A percentile compares a stretch with the other conserved stretches of the same genome.
These are phyloP conservation scores for Chrysoporthe austroafricana DNA, from an alignment of 2,329 filamentous ascomycete species.

Conservation along the genomic window DNA sequence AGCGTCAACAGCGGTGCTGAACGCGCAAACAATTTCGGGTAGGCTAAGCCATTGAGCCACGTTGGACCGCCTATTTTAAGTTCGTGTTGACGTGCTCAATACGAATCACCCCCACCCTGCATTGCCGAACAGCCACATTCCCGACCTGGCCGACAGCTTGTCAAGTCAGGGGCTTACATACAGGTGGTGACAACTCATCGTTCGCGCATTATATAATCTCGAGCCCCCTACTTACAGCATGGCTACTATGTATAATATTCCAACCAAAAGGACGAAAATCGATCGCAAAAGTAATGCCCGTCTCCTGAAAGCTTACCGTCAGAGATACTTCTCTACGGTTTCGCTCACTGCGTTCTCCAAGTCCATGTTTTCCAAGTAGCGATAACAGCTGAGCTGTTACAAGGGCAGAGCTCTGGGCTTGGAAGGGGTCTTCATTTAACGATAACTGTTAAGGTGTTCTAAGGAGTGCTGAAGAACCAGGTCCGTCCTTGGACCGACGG, in stretches of 20 bases:
- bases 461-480: too few relatives aligned
- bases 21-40: neutral
- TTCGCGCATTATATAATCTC: neutral
- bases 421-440: too few relatives aligned
- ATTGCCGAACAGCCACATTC: neutral
- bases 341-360: too few relatives aligned
- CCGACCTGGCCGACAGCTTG: neutral
- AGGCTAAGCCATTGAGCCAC: neutral
- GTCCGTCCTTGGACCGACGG: too few relatives aligned
- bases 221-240: neutral
- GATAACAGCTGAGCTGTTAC: too few relatives aligned
- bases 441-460: too few relatives aligned
- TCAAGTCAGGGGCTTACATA: neutral
- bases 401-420: too few relatives aligned
- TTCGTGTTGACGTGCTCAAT: neutral
- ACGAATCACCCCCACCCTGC: neutral
- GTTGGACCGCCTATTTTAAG: neutral
- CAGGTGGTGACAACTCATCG: neutral
- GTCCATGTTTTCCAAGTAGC: neutral
- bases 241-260: too few relatives aligned
- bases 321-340: too few relatives aligned
- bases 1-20: neutral
- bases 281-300: too few relatives aligned
- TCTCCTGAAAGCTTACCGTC: too few relatives aligned
- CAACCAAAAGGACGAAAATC: too few relatives aligned